phyloP scores from a whole-genome alignment of 306 rosid species.

The Macrotyloma uniflorum region DNA sequence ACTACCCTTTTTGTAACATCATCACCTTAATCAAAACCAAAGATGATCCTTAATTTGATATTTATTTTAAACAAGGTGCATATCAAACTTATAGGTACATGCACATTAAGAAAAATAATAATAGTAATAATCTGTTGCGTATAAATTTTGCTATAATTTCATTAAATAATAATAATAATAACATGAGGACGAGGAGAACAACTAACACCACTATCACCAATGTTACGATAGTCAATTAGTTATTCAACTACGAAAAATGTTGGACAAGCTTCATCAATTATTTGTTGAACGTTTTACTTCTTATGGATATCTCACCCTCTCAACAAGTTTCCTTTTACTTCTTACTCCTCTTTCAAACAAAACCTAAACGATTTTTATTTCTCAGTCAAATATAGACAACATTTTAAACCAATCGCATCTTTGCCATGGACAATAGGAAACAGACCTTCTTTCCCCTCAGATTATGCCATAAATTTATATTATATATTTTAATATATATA shows the following conservation, averaged over 20 bases:
- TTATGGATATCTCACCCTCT: not conserved
- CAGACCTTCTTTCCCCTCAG: not conserved
- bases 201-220: not conserved
- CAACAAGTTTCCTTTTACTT: no score
- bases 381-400: no score
- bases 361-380: no score
- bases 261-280: not conserved
- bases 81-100: no score
- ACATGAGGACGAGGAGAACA: not conserved
- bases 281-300: no score
- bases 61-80: not conserved
- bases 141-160: no score
- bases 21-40: not conserved
- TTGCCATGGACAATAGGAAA: no score
- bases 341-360: no score
- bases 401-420: no score
- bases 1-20: not conserved
- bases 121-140: not conserved
- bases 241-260: not conserved
- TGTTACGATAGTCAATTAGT: not conserved
- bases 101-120: not conserved
- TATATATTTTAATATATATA: no score
- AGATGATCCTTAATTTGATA: not conserved
- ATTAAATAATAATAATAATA: no score
- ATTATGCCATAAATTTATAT: no score